Evolutionary conservation across 805 yeast genomes (phyloP).

Genomic region (Starmerella floris): DNA sequence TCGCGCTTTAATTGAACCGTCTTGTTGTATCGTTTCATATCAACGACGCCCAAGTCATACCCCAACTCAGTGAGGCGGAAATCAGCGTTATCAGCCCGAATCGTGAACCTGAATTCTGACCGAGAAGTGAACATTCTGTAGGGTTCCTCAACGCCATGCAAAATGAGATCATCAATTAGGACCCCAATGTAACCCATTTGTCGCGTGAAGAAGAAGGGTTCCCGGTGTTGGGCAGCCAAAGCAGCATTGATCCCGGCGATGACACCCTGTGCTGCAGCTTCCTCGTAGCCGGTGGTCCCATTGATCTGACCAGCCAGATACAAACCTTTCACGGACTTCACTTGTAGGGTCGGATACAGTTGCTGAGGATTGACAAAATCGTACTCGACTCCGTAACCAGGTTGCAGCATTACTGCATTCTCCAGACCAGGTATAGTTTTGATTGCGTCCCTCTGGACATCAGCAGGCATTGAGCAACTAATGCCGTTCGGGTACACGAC

Average conservation of each 20-base stretch:
- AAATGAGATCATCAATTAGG: conserved; percentile 79
- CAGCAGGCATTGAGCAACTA: conserved; percentile 91
- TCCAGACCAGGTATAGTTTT: conserved; percentile 77
- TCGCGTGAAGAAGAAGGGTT: conserved; percentile 46
- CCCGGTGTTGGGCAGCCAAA: conserved; percentile 31
- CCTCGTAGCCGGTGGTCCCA: conserved; percentile 98
- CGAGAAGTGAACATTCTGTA: conserved; percentile 96
- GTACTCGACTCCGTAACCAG: conserved; percentile 98
- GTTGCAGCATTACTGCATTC: conserved; percentile 75
- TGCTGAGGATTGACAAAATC: conserved; percentile 94
- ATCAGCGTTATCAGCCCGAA: conserved; percentile 92
- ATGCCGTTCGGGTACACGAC: conserved; percentile 95
- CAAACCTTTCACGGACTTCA: conserved; percentile 63
- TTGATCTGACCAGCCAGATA: conserved; percentile 94
- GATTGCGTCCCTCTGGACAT: conserved; percentile 65
- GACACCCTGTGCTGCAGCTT: conserved; percentile 94
- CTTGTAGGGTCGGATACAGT: conserved; percentile 60
- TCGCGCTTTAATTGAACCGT: conserved; percentile 34
- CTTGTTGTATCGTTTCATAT: conserved; percentile 41
- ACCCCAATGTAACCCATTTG: conserved; percentile 88
- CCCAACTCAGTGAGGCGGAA: conserved; percentile 64
- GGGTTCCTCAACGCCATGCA: conserved; percentile 94
- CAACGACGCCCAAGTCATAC: conserved; percentile 49
- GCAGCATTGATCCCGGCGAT: conserved; percentile 96
- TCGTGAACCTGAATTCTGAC: conserved; percentile 80